Percentiles rank a stretch among this genome's conserved stretches.
Evolutionary conservation across 2,329 filamentous ascomycete species (phyloP).

Genomic region (Pezicula neosporulosa): DNA sequence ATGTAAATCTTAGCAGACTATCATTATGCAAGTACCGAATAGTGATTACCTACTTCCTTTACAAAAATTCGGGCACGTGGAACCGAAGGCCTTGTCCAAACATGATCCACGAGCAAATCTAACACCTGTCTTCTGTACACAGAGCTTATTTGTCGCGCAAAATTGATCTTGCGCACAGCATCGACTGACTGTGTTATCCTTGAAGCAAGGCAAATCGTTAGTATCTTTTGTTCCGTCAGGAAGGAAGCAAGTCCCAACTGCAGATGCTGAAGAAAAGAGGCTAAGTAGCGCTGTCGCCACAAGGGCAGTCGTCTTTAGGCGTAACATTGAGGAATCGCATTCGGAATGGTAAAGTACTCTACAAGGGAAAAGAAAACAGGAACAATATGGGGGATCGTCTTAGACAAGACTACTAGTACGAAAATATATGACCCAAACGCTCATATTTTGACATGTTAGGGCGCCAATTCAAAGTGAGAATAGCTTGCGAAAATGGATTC

Average conservation of each 20-base stretch:
- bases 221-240: constrained; percentile 6
- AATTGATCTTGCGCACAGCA: constrained; percentile 12
- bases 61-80: constrained; percentile 14
- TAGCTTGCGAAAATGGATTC: background rate
- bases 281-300: constrained; percentile 5
- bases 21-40: background rate
- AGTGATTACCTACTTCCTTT: constrained; percentile 6
- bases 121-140: constrained; percentile 8
- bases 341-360: background rate
- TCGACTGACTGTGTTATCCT: constrained; percentile 5
- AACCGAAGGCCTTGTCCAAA: constrained; percentile 6
- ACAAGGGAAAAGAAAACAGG: background rate
- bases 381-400: background rate
- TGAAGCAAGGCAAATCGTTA: constrained; percentile 12
- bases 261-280: background rate
- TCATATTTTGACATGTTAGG: background rate
- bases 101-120: constrained; percentile 11
- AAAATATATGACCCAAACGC: background rate
- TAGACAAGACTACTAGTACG: background rate
- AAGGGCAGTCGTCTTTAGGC: constrained; percentile 3
- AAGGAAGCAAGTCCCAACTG: constrained; percentile 6
- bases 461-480: background rate
- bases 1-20: background rate
- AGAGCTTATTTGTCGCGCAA: constrained; percentile 14
- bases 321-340: constrained; percentile 4